Base-by-base conservation (phyloP, 768 basidiomycete genomes). In the Cystoderma amianthinum region DNA sequence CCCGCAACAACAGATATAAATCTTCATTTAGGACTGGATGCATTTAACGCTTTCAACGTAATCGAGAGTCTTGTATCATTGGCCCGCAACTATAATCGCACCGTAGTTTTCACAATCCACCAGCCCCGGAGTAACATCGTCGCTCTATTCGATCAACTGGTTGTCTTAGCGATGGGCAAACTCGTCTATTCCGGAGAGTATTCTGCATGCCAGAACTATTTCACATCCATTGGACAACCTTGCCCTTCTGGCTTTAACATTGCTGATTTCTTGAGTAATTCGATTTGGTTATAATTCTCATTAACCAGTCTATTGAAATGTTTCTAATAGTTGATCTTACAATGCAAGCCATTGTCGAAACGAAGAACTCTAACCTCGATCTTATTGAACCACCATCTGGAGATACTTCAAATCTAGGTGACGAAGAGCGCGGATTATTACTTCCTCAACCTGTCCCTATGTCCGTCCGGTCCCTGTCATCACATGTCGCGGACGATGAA, bases 91-190 rank as follows among this genome's bases (percentile, higher is more conserved):
- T 98, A 92, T 62, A 91, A 94, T 48, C 83, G 95, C 23, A 98
- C 94, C 0, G 90, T 98, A 38, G 73, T 98, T 44, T 96, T 98
- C 66, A 98, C 95, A 0, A 98, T 99, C 43, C 96, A 99, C 53
- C 96, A 98, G 59, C 96, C 95, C 11, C 82, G 95, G 38, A 93
- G 90, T 59, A 97, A 97, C 62, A 98, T 99, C 50, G 94, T 98
- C 11, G 82, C 91, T 0, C 67, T 99, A 10, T 98, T 99, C 50
- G 95, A 99, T 57, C 84, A 94, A 46, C 72, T 99, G 21, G 61
- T 98, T 2, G 68, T 98, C 2, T 72, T 99, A 13, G 89, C 89
- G 0, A 72, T 77, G 38, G 96, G 96, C 2, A 85, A 81, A 52
- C 61, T 85, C 5, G 82, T 94, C 4, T 96, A 93, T 61, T 84